Evolutionary conservation across 2,329 filamentous ascomycete genomes (phyloP).

Genomic region (Penicillium sp.): DNA sequence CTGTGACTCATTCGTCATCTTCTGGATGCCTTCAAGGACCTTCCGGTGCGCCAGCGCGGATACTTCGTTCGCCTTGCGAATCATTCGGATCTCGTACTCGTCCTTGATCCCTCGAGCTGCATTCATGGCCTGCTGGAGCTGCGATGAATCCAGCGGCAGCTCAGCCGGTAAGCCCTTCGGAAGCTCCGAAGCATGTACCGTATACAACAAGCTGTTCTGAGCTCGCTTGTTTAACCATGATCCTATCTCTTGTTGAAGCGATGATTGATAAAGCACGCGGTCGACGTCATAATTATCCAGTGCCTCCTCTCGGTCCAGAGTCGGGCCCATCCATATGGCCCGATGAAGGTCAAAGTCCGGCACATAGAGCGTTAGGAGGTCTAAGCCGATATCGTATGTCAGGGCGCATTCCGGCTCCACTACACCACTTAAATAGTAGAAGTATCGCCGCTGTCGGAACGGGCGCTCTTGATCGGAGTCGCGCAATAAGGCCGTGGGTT

Average conservation of each 20-base stretch:
- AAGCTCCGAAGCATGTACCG: conserved; percentile 39
- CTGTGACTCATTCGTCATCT: conserved; percentile 74
- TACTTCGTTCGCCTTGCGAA: conserved; percentile 69
- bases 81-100: conserved; percentile 71
- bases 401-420: conserved; percentile 57
- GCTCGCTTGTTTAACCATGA: conserved; percentile 32
- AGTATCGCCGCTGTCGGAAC: conserved; percentile 62
- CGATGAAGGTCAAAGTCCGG: conserved; percentile 62
- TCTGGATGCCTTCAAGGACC: conserved; percentile 61
- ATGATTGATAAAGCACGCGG: conserved; percentile 60
- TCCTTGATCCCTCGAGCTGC: conserved; percentile 70
- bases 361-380: conserved; percentile 71
- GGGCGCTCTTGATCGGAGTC: conserved; percentile 60
- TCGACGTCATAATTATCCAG: conserved; percentile 67
- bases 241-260: conserved; percentile 52
- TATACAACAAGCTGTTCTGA: conserved; percentile 31
- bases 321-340: conserved; percentile 45
- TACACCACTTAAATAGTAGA: conserved; percentile 60
- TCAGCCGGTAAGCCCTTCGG: conserved; percentile 24
- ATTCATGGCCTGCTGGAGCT: conserved; percentile 59
- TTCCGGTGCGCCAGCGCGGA: conserved; percentile 66
- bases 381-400: conserved; percentile 58
- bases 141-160: conserved; percentile 27
- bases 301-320: conserved; percentile 55
- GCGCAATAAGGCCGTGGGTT: conserved; percentile 51